Evolutionary conservation across 1,284 basidiomycete genomes (phyloP), one percentile per base, ranked within the genome.

Genomic region (Ganoderma multipileum): DNA sequence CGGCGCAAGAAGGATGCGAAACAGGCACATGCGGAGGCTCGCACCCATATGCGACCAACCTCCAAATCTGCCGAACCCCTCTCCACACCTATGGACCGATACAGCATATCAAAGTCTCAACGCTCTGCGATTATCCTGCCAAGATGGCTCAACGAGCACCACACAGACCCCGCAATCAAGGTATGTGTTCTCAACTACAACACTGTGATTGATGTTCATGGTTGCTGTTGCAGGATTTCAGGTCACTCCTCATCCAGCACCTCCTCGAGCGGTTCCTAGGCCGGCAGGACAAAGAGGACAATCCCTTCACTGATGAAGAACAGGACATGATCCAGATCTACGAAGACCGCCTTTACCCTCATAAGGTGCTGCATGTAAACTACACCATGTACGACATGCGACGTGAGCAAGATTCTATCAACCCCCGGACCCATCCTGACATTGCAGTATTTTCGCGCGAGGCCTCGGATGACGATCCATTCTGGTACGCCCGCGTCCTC

Each of bases 331-430:
- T 75, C 18, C 71, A 57, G 16, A 57, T 57, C 2, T 36, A 20
- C 16, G 30, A 79, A 18, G 66, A 79, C 42, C 39, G 57, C 2
- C 73, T 85, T 0, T 84, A 81, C 66, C 59, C 57, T 0, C 76
- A 80, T 64, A 76, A 78, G 23, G 71, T 71, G 0, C 50, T 82
- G 20, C 73, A 74, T 0, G 64, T 86, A 62, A 83, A 85, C 63
- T 85, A 83, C 70, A 86, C 82, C 0, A 84, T 82, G 1, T 86
- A 86, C 67, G 79, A 86, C 63, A 63, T 83, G 16, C 75, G 76
- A 0, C 76, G 79, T 3, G 74, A 74, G 7, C 80, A 82, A 63
- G 84, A 86, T 65, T 75, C 73, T 0, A 71, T 86, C 62, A 85
- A 82, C 61, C 80, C 79, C 0, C 61, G 72, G 0, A 77, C 74